Evolutionary conservation across 768 basidiomycete genomes (phyloP), one percentile per base, ranked within the genome.

Genomic region (Boletus fagicola): DNA sequence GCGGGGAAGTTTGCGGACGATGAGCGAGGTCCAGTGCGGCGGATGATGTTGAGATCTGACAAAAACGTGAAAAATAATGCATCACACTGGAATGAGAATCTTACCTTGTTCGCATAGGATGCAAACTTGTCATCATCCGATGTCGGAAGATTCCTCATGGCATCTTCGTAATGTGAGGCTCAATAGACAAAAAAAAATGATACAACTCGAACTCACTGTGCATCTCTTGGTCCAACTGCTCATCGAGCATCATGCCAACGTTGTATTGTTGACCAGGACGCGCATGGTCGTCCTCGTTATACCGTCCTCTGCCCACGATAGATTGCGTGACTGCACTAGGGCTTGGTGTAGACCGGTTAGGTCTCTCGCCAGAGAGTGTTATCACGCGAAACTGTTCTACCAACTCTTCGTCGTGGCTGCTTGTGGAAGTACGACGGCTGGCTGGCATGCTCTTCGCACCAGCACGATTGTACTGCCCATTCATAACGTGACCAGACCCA

Each of bases 361-460:
- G 80, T 44, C 81, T 76, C 58, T 92, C 90, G 12, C 83, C 86
- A 15, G 79, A 79, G 57, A 93, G 74, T 13, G 83, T 84, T 58
- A 93, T 75, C 28, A 84, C 86, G 63, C 92, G 86, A 54, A 92
- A 77, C 63, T 91, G 88, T 49, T 81, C 78, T 16, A 86, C 87
- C 62, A 93, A 75, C 56, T 93, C 90, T 57, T 92, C 91, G 60
- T 93, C 92, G 57, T 90, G 87, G 62, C 85, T 87, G 67, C 92
- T 94, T 18, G 92, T 89, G 4, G 92, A 94, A 12, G 89, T 92
- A 56, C 92, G 86, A 58, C 92, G 85, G 65, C 92, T 93, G 15
- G 92, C 90, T 39, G 92, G 92, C 92, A 94, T 94, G 67, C 91
- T 93, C 76, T 91, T 93, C 5, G 92, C 90, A 52, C 90, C 91